Evolutionary conservation across 768 basidiomycete genomes (phyloP), one percentile per base, ranked within the genome.

Genomic region (Russula vinacea): DNA sequence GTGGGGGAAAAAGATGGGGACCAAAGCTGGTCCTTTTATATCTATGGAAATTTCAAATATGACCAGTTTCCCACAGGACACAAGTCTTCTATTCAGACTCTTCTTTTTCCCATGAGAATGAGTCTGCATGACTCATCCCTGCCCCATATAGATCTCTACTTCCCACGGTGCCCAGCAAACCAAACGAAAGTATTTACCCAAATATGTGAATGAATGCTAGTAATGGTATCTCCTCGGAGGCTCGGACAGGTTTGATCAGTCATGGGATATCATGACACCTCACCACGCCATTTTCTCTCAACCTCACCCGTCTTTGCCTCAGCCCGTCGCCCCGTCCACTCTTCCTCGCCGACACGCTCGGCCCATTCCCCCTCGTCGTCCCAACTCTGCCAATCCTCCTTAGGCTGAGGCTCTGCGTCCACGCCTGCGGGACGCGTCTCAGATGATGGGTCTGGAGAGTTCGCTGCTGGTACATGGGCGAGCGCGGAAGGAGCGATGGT

Each of bases 351-450:
- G 1, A 77, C 77, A 58, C 76, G 74, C 42, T 79, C 77, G 16
- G 77, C 82, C 85, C 83, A 86, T 53, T 84, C 82, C 50, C 78
- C 78, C 2, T 71, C 70, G n/a, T 71, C 70, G 14, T 72, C 74
- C 74, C 83, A 71, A 5, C 79, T 80, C 76, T 82, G 83, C 64
- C 80, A 80, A 57, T 83, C 71, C 60, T 69, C 60, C 39, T 73
- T 69, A 56, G 69, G 66, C 19, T 65, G 67, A 47, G 67, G 50
- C 4, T 55, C 64, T 8, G 51, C 50, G 2, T 62, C 58, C 7
- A 52, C 56, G 22, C 60, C 65, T 47, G 52, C 50, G 22, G 45
- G 45, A 26, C 61, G 58, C 3, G 55, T 56, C 51, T 62, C 58
- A 13, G 68, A 60, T 24, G 56, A 33, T 11, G 60, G 45, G 19